Base-by-base conservation (phyloP, 768 basidiomycete genomes). In the Dacryopinax spathularia region DNA sequence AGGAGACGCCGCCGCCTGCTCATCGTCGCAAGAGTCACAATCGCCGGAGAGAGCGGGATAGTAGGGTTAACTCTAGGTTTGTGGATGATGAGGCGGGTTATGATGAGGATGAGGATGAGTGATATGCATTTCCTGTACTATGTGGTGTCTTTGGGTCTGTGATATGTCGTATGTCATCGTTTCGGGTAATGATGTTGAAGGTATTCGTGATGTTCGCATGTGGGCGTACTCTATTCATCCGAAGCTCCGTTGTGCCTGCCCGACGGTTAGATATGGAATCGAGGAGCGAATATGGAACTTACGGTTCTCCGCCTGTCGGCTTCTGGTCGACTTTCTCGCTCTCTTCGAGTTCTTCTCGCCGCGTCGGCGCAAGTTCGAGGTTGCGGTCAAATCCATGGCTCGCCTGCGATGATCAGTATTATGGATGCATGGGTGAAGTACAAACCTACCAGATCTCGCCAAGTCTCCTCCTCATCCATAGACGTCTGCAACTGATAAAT, bases 401-500 rank as follows among this genome's bases (percentile, higher is more conserved):
- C 56, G 84, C 82, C 85, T 89, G 66, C 18, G 62, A 33, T 62
- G 60, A 37, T 33, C 33, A 29, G 37, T 7, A 56, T 13, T 16
- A 16, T 7, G 20, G 18, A 31, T 3, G 22, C 9, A 20, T 20
- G 13, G 15, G 9, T 25, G 29, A 9, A 22, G 43, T 15, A 33
- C 33, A 13, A 22, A 44, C 83, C 68, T 68, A 88, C 87, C 66
- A 90, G 74, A 76, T 90, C 89, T 73, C 81, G 78, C 88, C 87
- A 91, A 7, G 89, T 91, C 74, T 91, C 72, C 41, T 72, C 69
- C 67, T 89, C 87, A 66, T 90, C 89, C 66, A 83, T 87, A 68
- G 88, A 86, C 1, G 87, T 89, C 72, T 91, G 89, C n/a, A 90
- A 74, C 68, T 88, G 86, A 69, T 90, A 91, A 62, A 91, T 82